These are phyloP conservation scores for Medicago arabica DNA, from an alignment of 306 rosid species.

Conservation along the genomic window DNA sequence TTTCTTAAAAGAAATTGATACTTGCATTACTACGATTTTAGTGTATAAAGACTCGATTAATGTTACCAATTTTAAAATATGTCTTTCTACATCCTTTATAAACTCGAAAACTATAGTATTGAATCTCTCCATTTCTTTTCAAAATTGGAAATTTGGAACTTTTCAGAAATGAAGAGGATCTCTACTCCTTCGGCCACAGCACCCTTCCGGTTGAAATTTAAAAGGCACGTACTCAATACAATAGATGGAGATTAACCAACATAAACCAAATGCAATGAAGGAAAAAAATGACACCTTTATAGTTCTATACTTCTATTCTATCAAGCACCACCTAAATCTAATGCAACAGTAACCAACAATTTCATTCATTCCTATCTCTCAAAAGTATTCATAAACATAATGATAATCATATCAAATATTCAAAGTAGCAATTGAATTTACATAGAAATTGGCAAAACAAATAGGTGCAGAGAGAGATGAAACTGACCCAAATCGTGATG, in stretches of 20 bases:
- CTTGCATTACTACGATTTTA: neutral
- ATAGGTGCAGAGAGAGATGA: constrained; percentile 46
- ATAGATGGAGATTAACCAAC: constrained; percentile 1
- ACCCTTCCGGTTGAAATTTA: neutral
- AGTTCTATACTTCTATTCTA: neutral
- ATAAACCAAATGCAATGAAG: constrained; percentile 20
- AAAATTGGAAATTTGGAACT: no score
- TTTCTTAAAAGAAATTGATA: neutral
- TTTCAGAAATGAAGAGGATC: no score
- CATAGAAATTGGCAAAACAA: neutral
- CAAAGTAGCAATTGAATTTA: neutral
- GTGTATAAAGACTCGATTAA: neutral
- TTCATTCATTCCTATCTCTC: neutral
- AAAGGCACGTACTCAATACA: neutral
- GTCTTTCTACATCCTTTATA: neutral
- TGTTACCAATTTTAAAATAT: no score
- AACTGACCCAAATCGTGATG: constrained; percentile 92
- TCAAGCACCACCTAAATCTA: constrained; percentile 9
- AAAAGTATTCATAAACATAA: neutral
- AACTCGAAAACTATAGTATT: no score
- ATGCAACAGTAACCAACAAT: constrained; percentile 31
- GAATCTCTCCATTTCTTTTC: no score
- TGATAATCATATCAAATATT: neutral
- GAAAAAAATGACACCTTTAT: neutral
- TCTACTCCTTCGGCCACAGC: neutral